A percentile compares a stretch with the other conserved stretches of the same genome.
Evolutionary conservation across 164 flowering plant species (phyloP).

Genomic region (Magnolia changhungtana): DNA sequence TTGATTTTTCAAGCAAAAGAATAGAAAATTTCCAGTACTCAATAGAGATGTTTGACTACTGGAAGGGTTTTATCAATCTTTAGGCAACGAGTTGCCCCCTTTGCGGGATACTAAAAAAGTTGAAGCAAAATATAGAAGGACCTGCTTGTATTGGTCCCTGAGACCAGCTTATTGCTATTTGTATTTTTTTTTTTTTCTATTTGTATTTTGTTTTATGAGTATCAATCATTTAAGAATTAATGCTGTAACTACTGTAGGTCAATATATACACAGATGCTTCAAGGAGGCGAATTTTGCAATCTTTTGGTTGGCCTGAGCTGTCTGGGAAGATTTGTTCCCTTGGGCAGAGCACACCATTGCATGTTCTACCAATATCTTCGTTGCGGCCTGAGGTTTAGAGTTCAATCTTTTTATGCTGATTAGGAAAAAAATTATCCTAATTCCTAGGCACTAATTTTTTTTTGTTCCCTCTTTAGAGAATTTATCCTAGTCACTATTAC

Average conservation of each 20-base stretch:
- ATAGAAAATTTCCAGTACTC: neutral
- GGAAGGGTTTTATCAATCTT: neutral
- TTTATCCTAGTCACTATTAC: neutral
- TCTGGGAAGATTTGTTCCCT: constrained; percentile 42
- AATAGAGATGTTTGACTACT: neutral
- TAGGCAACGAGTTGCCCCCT: no score
- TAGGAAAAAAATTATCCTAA: neutral
- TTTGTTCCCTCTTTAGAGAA: no score
- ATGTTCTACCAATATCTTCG: constrained; percentile 63
- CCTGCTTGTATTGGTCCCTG: no score
- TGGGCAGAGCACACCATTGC: constrained; percentile 56
- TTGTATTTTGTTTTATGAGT: neutral
- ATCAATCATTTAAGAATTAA: neutral
- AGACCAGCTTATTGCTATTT: neutral
- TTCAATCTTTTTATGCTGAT: neutral
- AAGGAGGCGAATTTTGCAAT: constrained; percentile 57
- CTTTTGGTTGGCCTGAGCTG: constrained; percentile 57
- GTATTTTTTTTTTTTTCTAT: neutral
- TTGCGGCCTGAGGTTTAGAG: constrained; percentile 46
- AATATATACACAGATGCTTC: constrained; percentile 57
- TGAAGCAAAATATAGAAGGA: no score
- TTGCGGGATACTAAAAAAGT: no score
- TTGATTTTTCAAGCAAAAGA: no score
- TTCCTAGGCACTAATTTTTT: neutral
- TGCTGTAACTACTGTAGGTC: constrained; percentile 28